Percentiles rank a stretch among this genome's conserved stretches.
These are phyloP conservation scores for Pythium apleroticum DNA, from an alignment of 352 stramenopile genomes.

Conservation along the genomic window DNA sequence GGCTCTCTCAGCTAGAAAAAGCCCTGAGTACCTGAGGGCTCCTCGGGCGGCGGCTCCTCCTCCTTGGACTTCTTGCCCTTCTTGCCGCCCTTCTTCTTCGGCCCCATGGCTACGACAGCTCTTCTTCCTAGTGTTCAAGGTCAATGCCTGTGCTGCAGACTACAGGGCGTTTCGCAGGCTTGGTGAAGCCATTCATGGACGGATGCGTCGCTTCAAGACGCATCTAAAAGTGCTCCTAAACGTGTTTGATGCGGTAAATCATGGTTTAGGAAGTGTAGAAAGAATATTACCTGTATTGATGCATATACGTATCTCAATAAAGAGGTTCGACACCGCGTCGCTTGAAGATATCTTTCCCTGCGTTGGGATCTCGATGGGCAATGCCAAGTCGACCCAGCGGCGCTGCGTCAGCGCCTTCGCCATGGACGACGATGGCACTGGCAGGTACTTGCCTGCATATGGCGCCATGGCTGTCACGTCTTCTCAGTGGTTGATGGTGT, in stretches of 20 bases:
- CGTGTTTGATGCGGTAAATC: neutral
- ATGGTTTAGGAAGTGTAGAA: neutral
- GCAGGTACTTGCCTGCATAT: neutral
- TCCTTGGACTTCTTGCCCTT: constrained; percentile 75
- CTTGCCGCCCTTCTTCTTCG: constrained; percentile 70
- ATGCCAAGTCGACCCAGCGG: constrained; percentile 11
- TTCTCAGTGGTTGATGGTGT: constrained; percentile 11
- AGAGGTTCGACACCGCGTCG: neutral
- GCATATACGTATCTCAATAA: neutral
- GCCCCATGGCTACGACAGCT: constrained; percentile 36
- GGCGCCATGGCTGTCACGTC: neutral
- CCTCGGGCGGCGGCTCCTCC: constrained; percentile 60
- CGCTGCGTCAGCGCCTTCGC: constrained; percentile 17
- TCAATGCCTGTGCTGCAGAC: too few species aligned
- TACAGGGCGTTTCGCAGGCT: neutral
- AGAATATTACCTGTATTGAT: neutral
- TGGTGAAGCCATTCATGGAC: neutral
- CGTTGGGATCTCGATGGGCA: constrained; percentile 10
- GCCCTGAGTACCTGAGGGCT: constrained; percentile 53
- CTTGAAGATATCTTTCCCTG: neutral
- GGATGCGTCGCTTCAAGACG: neutral
- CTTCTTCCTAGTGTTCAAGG: neutral
- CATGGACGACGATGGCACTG: constrained; percentile 1
- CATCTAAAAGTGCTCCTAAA: neutral
- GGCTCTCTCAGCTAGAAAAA: neutral